Base-by-base conservation (phyloP, 208 protist genomes). In the Acanthamoeba triangularis region DNA sequence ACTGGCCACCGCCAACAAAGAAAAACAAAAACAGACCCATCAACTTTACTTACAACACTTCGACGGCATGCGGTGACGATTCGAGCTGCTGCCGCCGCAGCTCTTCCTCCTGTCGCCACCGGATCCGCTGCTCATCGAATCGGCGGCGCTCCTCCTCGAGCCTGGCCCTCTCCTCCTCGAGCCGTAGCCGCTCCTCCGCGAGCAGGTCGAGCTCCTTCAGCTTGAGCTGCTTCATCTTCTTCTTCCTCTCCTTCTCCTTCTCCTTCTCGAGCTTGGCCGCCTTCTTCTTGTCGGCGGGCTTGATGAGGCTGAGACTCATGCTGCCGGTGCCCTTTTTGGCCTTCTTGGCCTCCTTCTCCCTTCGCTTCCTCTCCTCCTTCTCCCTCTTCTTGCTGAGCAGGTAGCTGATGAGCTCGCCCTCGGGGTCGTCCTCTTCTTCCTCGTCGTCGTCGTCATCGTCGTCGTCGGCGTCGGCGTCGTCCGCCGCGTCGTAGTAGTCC, bases 141-240 rank as follows among this genome's bases (percentile, higher is more conserved):
- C 41, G 5, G 35, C 20, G 28, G 13, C 33, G 74, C 37, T 82
- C 37, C 30, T 82, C 74, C 74, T 82, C 37, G 35, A 11, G 20
- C 23, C 41, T 13, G 35, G 20, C 74, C 10, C 33, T 35, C 37
- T 82, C 37, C 11, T 82, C 37, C 74, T 82, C 37, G 28, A 82
- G 28, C 25, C 30, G 4, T 0, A 6, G 5, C 49, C 7, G 16
- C n/a, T 87, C 78, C 78, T 54, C 78, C 8, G 61, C 20, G 47
- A 54, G 41, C 44, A 10, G 14, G 13, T 87, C 49, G 37, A 82
- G 8, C 23, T 63, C 78, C 49, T 87, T 87, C n/a, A 76, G n/a
- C 78, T 87, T 87, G 47, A 20, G 76, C 47, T 20, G 11, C 76
- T 85, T 85, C 76, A 30, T 85, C n/a, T 85, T 41, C 44, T 87